Evolutionary conservation across 441 rosid species (phyloP), one percentile per base, ranked within the genome.

Genomic region (Populus hybrid): DNA sequence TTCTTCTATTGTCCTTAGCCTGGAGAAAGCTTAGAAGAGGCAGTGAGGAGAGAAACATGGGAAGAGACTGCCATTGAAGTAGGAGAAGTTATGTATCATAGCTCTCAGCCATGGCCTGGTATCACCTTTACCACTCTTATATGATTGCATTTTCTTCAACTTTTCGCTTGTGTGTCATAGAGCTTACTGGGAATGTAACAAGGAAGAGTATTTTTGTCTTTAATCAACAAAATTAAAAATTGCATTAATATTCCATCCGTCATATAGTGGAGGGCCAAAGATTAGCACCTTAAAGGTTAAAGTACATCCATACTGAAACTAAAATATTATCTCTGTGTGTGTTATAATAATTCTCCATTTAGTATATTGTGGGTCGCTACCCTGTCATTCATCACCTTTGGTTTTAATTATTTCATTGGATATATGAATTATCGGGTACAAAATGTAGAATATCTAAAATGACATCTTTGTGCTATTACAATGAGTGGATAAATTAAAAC

Each of bases 31-130:
- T 91, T 95, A 84, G 99, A 94, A 85, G 98, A 92, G 86, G 98
- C 97, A 26, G 98, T 92, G 82, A 90, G 91, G 85, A 85, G 99
- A 82, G 98, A 95, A 90, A 91, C 99, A 72, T 89, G 88, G 90
- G 99, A 95, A 83, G 97, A 95, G 86, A 85, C 97, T 16, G 91
- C 98, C 26, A 91, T 95, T 82, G 98, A 95, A 89, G 99, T 95
- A 67, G 99, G 92, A 77, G 91, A 94, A 80, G 97, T 95, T 73
- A 84, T 88, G 32, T 95, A 94, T 74, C 97, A 94, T 85, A 94
- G 97, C 84, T 95, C 97, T 81, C 99, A 93, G 87, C 98, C 99
- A 9, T 92, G 98, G 99, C 99, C 99, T 69, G 98, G 98, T 93
- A 87, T 73, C 24, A 40, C 76, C 75, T 42, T 12, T 67, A 19